Conservation (phyloP, 306 rosid genomes). For the Dalbergia cultrata region DNA sequence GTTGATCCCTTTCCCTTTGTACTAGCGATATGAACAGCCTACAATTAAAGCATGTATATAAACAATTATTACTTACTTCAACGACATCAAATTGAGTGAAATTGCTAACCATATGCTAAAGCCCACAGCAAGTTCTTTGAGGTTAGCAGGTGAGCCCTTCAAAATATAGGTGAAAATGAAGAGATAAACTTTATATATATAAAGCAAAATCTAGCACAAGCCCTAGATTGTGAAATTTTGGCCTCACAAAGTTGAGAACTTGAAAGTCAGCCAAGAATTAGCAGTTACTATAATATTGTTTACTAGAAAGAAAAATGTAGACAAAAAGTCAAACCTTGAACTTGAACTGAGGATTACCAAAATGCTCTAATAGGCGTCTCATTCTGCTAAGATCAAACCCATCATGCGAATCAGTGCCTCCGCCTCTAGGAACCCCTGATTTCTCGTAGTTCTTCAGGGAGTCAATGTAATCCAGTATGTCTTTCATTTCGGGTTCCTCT, state of each 20-base stretch:
- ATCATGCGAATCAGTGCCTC: constrained; percentile 78
- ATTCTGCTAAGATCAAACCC: constrained; percentile 89
- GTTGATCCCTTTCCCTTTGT: constrained; percentile 62
- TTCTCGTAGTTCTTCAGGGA: constrained; percentile 86
- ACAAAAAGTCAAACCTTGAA: constrained; percentile 69
- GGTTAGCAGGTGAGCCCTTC: not conserved
- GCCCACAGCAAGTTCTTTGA: not conserved
- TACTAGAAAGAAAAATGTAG: not conserved
- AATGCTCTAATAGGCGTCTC: constrained; percentile 71
- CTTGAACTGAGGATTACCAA: constrained; percentile 77
- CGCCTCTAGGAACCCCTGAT: constrained; percentile 79
- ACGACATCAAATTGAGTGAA: constrained; percentile 6
- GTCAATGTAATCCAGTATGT: constrained; percentile 67
- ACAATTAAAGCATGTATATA: constrained; percentile 30
- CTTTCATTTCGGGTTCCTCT: constrained; percentile 67
- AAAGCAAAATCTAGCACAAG: not conserved
- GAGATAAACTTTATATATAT: not conserved
- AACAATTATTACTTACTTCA: constrained; percentile 26
- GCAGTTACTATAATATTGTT: too few relatives aligned
- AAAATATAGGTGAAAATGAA: not conserved
- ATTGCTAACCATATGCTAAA: not conserved
- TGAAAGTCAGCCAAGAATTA: too few relatives aligned
- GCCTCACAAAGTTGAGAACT: not conserved
- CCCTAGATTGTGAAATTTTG: not conserved
- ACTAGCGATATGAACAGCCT: constrained; percentile 60